Base-by-base conservation (phyloP, 2,329 filamentous ascomycete genomes). In the Colletotrichum simmondsii region DNA sequence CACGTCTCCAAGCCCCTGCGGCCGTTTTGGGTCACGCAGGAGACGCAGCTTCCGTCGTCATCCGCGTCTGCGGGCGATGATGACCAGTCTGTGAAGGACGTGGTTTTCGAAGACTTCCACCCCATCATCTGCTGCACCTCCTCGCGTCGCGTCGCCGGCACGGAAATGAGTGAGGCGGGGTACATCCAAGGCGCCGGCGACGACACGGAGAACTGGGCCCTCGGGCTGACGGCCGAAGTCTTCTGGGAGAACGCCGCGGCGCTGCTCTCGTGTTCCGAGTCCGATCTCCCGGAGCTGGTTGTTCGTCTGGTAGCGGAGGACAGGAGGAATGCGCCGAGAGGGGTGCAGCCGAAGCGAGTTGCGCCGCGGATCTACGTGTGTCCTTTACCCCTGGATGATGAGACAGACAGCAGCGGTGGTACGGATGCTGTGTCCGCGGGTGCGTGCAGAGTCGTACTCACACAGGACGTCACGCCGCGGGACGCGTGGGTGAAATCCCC, bases 141-240 rank as follows among this genome's bases (percentile, higher is more conserved):
- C 14, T 98, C 95, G 1, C 89, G 92, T 37, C 88, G 93, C 19
- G 91, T 95, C 1, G 84, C 84, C 2, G 93, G 91, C 14, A 91
- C 89, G 3, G 94, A 96, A 80, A 86, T 90, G 76, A 90, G 90
- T 32, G 91, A 93, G 74, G 75, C 65, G 8, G 74, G 74, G 35
- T 99, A 99, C 79, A 93, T 99, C 72, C 97, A 98, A 83, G 97
- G 97, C 63, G 96, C 96, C 0, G 97, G 93, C 2, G 97, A 99
- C 81, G 97, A 99, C 80, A 94, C 93, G 14, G 97, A 99, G 85
- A 94, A 94, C 76, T 99, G 97, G 97, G 93, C 95, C 1, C 85
- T 89, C 65, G 95, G 94, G 0, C 88, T 98, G 19, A 97, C 94
- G 0, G 91, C 96, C 0, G 80, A 85, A 0, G 75, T 96, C 0